phyloP scores from a whole-genome alignment of 1,139 yeast genomes.

The Pichia sp. region DNA sequence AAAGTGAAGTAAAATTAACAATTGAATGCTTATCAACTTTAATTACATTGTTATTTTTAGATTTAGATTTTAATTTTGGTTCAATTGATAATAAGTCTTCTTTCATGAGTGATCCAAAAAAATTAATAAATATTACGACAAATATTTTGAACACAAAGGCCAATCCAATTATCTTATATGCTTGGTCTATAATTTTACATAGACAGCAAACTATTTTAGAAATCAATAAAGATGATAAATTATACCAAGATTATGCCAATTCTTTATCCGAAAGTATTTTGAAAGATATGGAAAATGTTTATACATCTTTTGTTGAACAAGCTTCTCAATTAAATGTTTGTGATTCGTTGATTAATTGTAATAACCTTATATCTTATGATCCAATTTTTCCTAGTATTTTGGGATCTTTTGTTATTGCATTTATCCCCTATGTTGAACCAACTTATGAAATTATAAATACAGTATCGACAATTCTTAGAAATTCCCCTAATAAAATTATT shows the following conservation, averaged over 20 bases:
- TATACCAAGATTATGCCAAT: slow-evolving; percentile 16
- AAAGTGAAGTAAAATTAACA: slow-evolving; percentile 27
- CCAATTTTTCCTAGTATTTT: slow-evolving; percentile 51
- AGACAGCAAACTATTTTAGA: slow-evolving; percentile 46
- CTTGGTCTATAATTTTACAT: slow-evolving; percentile 66
- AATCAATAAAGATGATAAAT: slow-evolving; percentile 30
- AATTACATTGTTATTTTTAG: slow-evolving; percentile 46
- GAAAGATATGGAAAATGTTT: slow-evolving; percentile 23
- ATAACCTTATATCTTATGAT: slow-evolving; percentile 44
- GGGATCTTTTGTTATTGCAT: slow-evolving; percentile 51
- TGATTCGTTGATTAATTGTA: slow-evolving; percentile 37
- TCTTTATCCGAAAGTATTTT: slow-evolving; percentile 21
- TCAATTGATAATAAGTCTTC: slow-evolving; percentile 33
- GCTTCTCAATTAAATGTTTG: slow-evolving; percentile 46
- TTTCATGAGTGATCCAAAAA: slow-evolving; percentile 39
- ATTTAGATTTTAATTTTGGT: slow-evolving; percentile 44
- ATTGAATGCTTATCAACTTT: slow-evolving; percentile 45
- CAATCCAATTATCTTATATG: slow-evolving; percentile 51
- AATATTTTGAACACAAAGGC: slow-evolving; percentile 24
- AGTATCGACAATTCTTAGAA: slow-evolving; percentile 43
- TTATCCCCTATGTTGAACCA: slow-evolving; percentile 57
- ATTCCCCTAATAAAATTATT: slow-evolving; percentile 51
- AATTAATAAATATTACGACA: slow-evolving; percentile 37
- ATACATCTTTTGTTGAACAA: slow-evolving; percentile 36
- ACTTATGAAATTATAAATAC: slow-evolving; percentile 49